Evolutionary conservation across 2,329 filamentous ascomycete genomes (phyloP).

Genomic region (Aspergillus amoenus): DNA sequence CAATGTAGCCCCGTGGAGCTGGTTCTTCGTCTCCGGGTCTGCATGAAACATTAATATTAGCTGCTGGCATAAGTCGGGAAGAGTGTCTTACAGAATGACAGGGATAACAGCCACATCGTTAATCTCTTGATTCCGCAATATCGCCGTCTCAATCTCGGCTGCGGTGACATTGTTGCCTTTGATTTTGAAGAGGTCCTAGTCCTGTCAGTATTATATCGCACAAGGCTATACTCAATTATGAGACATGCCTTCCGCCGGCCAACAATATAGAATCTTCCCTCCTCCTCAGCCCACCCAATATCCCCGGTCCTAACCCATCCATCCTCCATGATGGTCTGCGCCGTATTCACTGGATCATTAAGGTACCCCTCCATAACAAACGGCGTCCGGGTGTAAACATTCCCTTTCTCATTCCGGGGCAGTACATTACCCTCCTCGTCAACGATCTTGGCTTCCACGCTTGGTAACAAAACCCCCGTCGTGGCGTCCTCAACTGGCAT

Average conservation of each 20-base stretch:
- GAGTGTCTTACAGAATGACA: conserved; percentile 46
- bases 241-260: conserved; percentile 67
- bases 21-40: not conserved
- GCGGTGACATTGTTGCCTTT: conserved; percentile 65
- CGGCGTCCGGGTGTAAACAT: conserved; percentile 71
- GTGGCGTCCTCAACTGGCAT: conserved; percentile 44
- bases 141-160: conserved; percentile 56
- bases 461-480: conserved; percentile 67
- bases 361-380: conserved; percentile 77
- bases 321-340: conserved; percentile 59
- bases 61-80: not conserved
- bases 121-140: conserved; percentile 43
- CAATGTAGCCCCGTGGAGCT: not conserved
- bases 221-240: too few relatives aligned
- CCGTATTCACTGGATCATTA: conserved; percentile 66
- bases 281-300: conserved; percentile 63
- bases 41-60: not conserved
- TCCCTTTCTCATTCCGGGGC: conserved; percentile 58
- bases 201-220: too few relatives aligned
- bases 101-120: conserved; percentile 56
- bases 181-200: conserved; percentile 44
- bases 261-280: conserved; percentile 63
- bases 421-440: conserved; percentile 47
- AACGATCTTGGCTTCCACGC: conserved; percentile 65
- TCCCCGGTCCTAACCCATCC: conserved; percentile 73